phyloP scores from a whole-genome alignment of 2,329 filamentous ascomycete species.

The Fusarium marasasianum region DNA sequence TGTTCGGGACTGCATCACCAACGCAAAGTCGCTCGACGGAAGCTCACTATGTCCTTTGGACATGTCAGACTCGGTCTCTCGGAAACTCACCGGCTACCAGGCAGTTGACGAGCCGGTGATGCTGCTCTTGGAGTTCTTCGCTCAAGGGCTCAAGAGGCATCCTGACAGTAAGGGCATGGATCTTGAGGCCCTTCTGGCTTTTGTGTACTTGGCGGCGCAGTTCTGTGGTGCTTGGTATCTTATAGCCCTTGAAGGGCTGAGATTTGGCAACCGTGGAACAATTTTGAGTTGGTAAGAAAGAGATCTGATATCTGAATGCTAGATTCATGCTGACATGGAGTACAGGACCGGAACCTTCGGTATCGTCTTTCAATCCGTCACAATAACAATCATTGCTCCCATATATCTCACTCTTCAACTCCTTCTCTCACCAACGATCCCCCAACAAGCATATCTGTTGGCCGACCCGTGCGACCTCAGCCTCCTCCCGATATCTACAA shows the following conservation, averaged over 20 bases:
- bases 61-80: slow-evolving; percentile 7
- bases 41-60: slow-evolving; percentile 11
- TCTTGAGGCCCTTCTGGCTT: slow-evolving; percentile 24
- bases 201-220: slow-evolving; percentile 33
- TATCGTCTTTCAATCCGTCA: slow-evolving; percentile 29
- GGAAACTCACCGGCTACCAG: background rate
- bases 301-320: background rate
- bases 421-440: slow-evolving; percentile 5
- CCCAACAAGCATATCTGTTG: background rate
- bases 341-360: slow-evolving; percentile 34
- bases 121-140: slow-evolving; percentile 32
- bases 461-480: slow-evolving; percentile 23
- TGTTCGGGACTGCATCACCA: slow-evolving; percentile 2
- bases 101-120: slow-evolving; percentile 9
- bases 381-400: slow-evolving; percentile 33
- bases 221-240: slow-evolving; percentile 36
- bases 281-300: slow-evolving; percentile 27
- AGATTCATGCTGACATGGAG: background rate
- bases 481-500: slow-evolving; percentile 20
- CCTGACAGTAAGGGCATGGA: background rate
- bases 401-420: slow-evolving; percentile 32
- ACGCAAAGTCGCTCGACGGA: background rate
- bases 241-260: slow-evolving; percentile 27
- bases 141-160: slow-evolving; percentile 21
- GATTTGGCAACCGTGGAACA: slow-evolving; percentile 21